phyloP scores from a whole-genome alignment of 805 yeast genomes.

The Hanseniaspora clermontiae region DNA sequence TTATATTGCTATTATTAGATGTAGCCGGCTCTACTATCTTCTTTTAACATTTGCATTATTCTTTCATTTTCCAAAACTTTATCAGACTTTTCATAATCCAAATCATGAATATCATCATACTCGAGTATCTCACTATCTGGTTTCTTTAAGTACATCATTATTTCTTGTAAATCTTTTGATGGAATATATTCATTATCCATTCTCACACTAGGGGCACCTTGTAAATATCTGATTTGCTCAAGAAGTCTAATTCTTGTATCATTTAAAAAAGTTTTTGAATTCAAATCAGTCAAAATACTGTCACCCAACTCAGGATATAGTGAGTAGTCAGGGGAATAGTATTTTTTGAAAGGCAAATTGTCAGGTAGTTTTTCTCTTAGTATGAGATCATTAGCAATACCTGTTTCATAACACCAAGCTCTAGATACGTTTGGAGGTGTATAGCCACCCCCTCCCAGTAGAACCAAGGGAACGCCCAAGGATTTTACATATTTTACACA shows the following conservation, averaged over 20 bases:
- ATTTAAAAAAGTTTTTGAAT: conserved; percentile 70
- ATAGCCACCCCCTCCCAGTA: conserved; percentile 96
- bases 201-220: conserved; percentile 89
- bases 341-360: conserved; percentile 59
- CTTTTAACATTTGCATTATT: conserved; percentile 30
- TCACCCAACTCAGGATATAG: conserved; percentile 47
- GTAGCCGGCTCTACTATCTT: conserved; percentile 27
- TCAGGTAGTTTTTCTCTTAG: conserved; percentile 67
- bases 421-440: conserved; percentile 95
- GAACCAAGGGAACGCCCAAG: conserved; percentile 81
- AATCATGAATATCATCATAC: conserved; percentile 18
- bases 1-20: not conserved
- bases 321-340: conserved; percentile 84
- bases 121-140: conserved; percentile 32
- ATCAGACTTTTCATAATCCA: conserved; percentile 24
- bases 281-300: conserved; percentile 51
- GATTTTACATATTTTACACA: conserved; percentile 80
- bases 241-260: conserved; percentile 59
- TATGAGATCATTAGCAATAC: conserved; percentile 67
- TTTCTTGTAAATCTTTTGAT: conserved; percentile 25
- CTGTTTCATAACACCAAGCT: conserved; percentile 89
- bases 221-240: conserved; percentile 68
- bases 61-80: conserved; percentile 29
- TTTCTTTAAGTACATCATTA: conserved; percentile 29
- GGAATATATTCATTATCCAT: conserved; percentile 83